Base-by-base conservation (phyloP, 2,329 filamentous ascomycete species). In the Davidsoniella virescens region DNA sequence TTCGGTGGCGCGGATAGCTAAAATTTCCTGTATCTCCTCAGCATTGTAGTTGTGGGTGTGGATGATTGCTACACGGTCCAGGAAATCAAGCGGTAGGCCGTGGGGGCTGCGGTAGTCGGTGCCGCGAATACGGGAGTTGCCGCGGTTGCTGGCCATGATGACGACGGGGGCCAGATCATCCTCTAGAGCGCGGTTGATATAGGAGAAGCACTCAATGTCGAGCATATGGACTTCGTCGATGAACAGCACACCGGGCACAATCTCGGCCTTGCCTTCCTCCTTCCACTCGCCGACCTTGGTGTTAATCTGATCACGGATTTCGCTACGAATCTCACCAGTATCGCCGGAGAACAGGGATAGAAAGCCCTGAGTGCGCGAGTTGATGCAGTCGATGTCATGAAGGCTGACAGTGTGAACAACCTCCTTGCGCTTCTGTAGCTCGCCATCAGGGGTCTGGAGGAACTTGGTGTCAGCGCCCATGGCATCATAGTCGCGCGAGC, bases 181-280 rank as follows among this genome's bases (percentile, higher is more conserved):
- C 67, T 98, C 92, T 42, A 98, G 73, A 1, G 92, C 92, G 48
- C 92, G 84, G 71, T 98, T 98, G 72, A 98, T 83, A 71, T 94
- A 98, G 42, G 87, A 93, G 71, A 94, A 98, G 70, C 90, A 96
- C 67, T 98, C 92, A 56, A 96, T 95, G 64, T 98, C 92, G 52
- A 98, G 84, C 90, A 98, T 96, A 72, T 98, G 92, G 4, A 98
- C 90, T 69, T 98, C 92, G 61, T 98, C 92, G 60, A 98, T 94
- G 71, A 98, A 98, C 6, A 98, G 71, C 6, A 98, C 92, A 43
- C 92, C 92, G 0, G 92, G 92, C 0, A 98, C 87, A 50, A 98
- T 96, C 67, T 94, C 88, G 2, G 92, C 92, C 67, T 98, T 98
- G 68, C 92, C 92, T 67, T 98, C 92, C 66, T 98, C 92, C 67